These are phyloP conservation scores for Penicillium sclerotiorum DNA, from an alignment of 2,329 filamentous ascomycete genomes.

Conservation along the genomic window DNA sequence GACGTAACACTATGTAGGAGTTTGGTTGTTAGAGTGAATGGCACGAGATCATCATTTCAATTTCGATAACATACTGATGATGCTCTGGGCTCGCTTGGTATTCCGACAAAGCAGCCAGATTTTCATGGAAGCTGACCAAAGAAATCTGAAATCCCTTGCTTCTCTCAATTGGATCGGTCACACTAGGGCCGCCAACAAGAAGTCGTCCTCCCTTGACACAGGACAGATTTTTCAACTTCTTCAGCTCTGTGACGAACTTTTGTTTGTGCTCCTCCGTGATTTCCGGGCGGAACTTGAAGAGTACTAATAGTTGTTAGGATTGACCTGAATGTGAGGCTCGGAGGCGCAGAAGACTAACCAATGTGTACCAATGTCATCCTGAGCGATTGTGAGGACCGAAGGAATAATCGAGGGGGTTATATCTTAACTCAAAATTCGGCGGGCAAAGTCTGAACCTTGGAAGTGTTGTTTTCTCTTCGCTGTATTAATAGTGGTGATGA, in stretches of 20 bases:
- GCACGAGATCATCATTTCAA: not conserved
- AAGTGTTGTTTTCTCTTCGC: too few species aligned
- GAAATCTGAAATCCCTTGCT: constrained; percentile 59
- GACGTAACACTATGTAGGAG: constrained; percentile 52
- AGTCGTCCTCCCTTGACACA: constrained; percentile 55
- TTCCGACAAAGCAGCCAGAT: constrained; percentile 49
- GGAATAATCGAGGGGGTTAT: not conserved
- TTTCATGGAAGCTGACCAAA: constrained; percentile 55
- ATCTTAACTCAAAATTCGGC: too few species aligned
- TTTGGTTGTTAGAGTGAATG: too few species aligned
- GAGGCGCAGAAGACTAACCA: constrained; percentile 14
- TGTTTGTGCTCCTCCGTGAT: constrained; percentile 47
- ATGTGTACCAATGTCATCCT: constrained; percentile 32
- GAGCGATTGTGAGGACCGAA: not conserved
- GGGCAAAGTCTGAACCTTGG: too few species aligned
- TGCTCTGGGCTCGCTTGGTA: constrained; percentile 60
- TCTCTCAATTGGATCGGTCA: constrained; percentile 55
- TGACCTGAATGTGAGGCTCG: not conserved
- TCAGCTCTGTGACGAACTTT: constrained; percentile 52
- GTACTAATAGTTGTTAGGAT: constrained; percentile 36
- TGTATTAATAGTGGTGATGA: too few species aligned
- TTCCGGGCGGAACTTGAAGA: constrained; percentile 54
- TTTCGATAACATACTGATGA: constrained; percentile 41
- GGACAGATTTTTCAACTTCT: constrained; percentile 51
- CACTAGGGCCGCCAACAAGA: constrained; percentile 56